A percentile compares a stretch with the other conserved stretches of the same genome.
Conservation (phyloP, 306 rosid species). For the Cicer chorassanicum region DNA sequence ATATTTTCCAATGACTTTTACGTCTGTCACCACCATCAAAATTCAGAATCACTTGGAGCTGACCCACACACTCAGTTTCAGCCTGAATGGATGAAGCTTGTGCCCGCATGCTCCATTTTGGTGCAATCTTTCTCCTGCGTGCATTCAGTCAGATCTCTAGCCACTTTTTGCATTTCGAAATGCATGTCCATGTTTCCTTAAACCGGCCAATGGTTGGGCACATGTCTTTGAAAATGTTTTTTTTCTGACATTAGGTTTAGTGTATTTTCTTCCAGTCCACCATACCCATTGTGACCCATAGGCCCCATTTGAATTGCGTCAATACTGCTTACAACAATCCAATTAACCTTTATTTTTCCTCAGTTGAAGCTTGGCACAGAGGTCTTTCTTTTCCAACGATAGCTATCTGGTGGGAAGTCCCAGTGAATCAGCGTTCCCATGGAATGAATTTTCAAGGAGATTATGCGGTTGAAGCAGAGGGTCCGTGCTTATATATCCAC, state of each 20-base stretch:
- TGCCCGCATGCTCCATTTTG: not conserved
- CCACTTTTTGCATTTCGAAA: not conserved
- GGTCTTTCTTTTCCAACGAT: not conserved
- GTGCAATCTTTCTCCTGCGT: not conserved
- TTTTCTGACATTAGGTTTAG: not conserved
- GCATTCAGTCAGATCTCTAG: not conserved
- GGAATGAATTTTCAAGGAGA: not conserved
- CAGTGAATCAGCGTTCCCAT: not conserved
- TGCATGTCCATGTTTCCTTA: not conserved
- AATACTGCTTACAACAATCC: not conserved
- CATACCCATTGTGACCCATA: not conserved
- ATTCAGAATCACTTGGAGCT: not conserved
- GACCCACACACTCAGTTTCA: not conserved
- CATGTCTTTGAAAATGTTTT: not conserved
- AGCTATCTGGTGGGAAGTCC: conserved; percentile 1
- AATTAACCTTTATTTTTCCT: not conserved
- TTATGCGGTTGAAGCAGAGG: conserved; percentile 13
- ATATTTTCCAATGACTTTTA: not conserved
- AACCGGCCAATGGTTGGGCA: not conserved
- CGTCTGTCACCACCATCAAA: not conserved
- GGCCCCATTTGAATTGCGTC: not conserved
- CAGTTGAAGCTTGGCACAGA: not conserved
- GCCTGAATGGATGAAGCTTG: not conserved
- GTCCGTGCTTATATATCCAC: not conserved
- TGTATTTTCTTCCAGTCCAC: not conserved